Base-by-base conservation (phyloP, 2,329 filamentous ascomycete genomes). In the Tothia fuscella region DNA sequence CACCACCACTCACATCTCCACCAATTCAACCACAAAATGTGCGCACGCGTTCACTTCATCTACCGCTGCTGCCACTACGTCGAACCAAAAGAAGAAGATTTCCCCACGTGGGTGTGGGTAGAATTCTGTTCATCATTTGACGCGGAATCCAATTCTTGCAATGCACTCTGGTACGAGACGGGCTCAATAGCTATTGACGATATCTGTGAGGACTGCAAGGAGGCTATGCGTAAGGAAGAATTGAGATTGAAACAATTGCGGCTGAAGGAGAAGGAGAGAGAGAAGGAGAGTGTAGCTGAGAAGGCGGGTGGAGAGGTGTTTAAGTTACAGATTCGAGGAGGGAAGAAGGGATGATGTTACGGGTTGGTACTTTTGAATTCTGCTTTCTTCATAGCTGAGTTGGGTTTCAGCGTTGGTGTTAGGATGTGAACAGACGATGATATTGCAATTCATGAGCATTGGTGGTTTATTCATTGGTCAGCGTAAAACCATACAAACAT, bases 61-160 rank as follows among this genome's bases (percentile, higher is more conserved):
- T 40, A 30, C 16, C 6, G n/a, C 25, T 40, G 38, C 38, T 40
- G 21, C 25, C 38, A 40, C 16, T 20, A 26, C 13, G 19, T 40
- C 5, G 25, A 22, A 16, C 25, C 28, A 13, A 16, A 40, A 32
- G 38, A 26, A 16, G 26, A 40, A 6, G 38, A 40, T 20, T 17
- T 40, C 10, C 26, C 26, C 6, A 24, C 22, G 5, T 40, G 38
- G 38, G 28, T 40, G 22, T 26, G 25, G 38, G 16, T 40, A 1
- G 38, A 40, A 19, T 26, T 26, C 26, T 26, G 19, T 22, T 22
- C 29, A 6, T 20, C 21, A 30, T 31, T 30, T 6, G 20, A 40
- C 14, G 21, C 28, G 5, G 12, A 20, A 9, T 22, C 22, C 17
- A 12, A 40, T 19, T 16, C 21, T 22, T 40, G 38, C 21, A 28